Conservation (phyloP, 2,329 filamentous ascomycete genomes). For the Domatiomyces globalis region DNA sequence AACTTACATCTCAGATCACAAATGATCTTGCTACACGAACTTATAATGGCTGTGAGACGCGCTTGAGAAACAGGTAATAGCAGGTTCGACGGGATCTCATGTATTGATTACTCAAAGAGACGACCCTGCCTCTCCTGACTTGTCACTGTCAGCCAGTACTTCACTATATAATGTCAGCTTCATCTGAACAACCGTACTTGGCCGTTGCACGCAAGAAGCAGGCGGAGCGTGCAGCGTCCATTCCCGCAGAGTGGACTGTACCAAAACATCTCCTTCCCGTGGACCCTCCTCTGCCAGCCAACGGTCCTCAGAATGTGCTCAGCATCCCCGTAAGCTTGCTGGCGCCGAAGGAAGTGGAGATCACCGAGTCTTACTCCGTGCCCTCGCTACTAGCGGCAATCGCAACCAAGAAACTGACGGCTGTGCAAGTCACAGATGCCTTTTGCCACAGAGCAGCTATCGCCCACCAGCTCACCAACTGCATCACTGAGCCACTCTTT, state of each 20-base stretch:
- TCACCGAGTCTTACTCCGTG: slow-evolving; percentile 41
- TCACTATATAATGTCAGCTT: slow-evolving; percentile 3
- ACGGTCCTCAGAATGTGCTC: slow-evolving; percentile 26
- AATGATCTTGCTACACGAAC: too few species aligned
- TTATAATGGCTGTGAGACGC: too few species aligned
- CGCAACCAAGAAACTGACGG: slow-evolving; percentile 22
- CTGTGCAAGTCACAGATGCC: slow-evolving; percentile 36
- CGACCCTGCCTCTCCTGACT: not conserved
- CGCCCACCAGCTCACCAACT: slow-evolving; percentile 22
- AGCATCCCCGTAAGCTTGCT: slow-evolving; percentile 39
- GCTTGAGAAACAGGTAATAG: too few species aligned
- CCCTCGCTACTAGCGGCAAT: slow-evolving; percentile 26
- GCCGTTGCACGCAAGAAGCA: slow-evolving; percentile 28
- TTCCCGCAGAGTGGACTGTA: slow-evolving; percentile 29
- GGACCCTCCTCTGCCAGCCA: slow-evolving; percentile 10
- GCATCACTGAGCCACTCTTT: slow-evolving; percentile 28
- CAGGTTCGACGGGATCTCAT: too few species aligned
- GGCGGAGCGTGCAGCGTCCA: slow-evolving; percentile 24
- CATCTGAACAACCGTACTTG: slow-evolving; percentile 11
- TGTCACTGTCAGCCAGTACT: not conserved
- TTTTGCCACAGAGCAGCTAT: slow-evolving; percentile 37
- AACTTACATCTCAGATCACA: not conserved
- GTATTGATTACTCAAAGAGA: too few species aligned
- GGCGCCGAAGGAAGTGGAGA: slow-evolving; percentile 38
- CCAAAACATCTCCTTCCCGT: slow-evolving; percentile 17